A percentile compares a stretch with the other conserved stretches of the same genome.
These are phyloP conservation scores for Fistulina hepatica DNA, from an alignment of 1,284 basidiomycete species.

Conservation along the genomic window DNA sequence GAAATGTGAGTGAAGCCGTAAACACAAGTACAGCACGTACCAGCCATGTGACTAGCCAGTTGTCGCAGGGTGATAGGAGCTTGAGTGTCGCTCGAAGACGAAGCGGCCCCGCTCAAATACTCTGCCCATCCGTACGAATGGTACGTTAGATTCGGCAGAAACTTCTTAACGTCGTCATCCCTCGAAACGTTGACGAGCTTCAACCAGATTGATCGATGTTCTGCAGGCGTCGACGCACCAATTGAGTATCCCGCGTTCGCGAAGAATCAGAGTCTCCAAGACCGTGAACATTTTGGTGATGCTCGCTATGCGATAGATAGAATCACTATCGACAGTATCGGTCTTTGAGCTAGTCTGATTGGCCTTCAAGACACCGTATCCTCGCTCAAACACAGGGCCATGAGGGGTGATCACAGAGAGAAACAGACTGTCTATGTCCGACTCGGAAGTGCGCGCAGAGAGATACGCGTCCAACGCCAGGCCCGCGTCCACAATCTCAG, in stretches of 20 bases:
- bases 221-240: slow-evolving; percentile 21
- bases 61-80: slow-evolving; percentile 33
- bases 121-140: slow-evolving; percentile 24
- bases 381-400: slow-evolving; percentile 28
- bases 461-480: slow-evolving; percentile 13
- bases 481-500: slow-evolving; percentile 10
- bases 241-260: slow-evolving; percentile 30
- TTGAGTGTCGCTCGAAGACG: slow-evolving; percentile 11
- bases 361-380: slow-evolving; percentile 29
- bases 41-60: slow-evolving; percentile 36
- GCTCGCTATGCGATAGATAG: slow-evolving; percentile 38
- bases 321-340: slow-evolving; percentile 25
- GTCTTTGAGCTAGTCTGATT: slow-evolving; percentile 28
- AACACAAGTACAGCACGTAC: slow-evolving; percentile 15
- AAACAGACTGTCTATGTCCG: slow-evolving; percentile 31
- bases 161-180: slow-evolving; percentile 34
- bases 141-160: slow-evolving; percentile 26
- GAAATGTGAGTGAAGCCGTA: background rate
- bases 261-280: slow-evolving; percentile 34
- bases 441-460: slow-evolving; percentile 6
- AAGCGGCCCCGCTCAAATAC: slow-evolving; percentile 16
- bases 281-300: slow-evolving; percentile 38
- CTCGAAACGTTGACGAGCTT: slow-evolving; percentile 20
- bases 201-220: too few relatives aligned
- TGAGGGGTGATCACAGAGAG: slow-evolving; percentile 30